Base-by-base conservation (phyloP, 2,329 filamentous ascomycete species). In the Orbilia javanica region DNA sequence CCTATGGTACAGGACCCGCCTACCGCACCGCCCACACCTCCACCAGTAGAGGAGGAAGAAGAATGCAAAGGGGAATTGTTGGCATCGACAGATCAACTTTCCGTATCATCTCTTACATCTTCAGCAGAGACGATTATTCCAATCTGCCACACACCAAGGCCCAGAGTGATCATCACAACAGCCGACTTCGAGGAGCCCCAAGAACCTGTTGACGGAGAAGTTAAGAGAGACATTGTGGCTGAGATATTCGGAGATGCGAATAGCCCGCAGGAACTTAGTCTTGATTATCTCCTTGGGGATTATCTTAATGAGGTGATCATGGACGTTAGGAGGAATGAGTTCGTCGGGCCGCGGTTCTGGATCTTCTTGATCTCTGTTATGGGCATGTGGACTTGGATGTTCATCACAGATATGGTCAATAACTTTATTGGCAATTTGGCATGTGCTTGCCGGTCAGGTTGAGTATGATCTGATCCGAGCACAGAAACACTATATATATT, bases 351-450 rank as follows among this genome's bases (percentile, higher is more conserved):
- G 11, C 62, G 70, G 52, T 73, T 79, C 15, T 79, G 75, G 75
- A 74, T 73, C 48, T 74, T 79, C 46, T 27, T 79, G 55, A 74
- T 79, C 29, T 39, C 64, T 7, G 64, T 79, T 13, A 74, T 74
- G 69, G 64, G 66, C 11, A 79, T 79, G 75, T 79, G 75, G 75
- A 73, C 66, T 5, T 79, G 68, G 68, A 74, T 79, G 69, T 79
- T 74, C 42, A 55, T 79, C 4, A 78, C 74, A 2, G 67, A 78
- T 72, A 44, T 42, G 52, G 74, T 68, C 36, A 78, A 67, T 20
- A 67, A 52, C 4, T 78, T 72, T 31, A 57, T 78, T 39, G 62
- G 42, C 8, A 78, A 78, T 50, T 25, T 78, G 44, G 20, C 63
- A 2, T 78, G 74, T 48, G 67, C 63, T 25, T 74, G 70, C 50